Evolutionary conservation across 345 rosid genomes (phyloP), one percentile per base, ranked within the genome.

Genomic region (Salix viminalis): DNA sequence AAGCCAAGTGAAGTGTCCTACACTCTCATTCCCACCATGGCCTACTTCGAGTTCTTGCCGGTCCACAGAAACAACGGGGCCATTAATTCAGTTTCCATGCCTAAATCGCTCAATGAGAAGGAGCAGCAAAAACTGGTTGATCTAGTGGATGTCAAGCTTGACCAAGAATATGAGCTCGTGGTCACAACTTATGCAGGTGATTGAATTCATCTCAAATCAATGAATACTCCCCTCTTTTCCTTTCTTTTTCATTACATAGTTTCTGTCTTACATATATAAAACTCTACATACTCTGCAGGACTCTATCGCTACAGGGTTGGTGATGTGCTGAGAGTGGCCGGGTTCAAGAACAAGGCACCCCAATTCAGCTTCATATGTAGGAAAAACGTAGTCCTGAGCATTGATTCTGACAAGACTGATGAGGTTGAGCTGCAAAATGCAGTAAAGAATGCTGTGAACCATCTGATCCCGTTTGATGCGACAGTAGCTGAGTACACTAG

Each of bases 131-230:
- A 91, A 68, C 76, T 91, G 81, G 96, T 91, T 83, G 98, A 93
- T 82, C 99, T 95, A 28, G 96, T 81, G 74, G 98, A 95, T 84
- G 98, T 95, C 81, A 91, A 91, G 81, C 93, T 91, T 76, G 98
- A 97, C 42, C 93, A 90, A 54, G 99, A 93, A 77, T 95, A 95
- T 64, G 99, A 95, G 83, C 96, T 95, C 81, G 98, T 95, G 13
- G 96, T 95, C 90, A 95, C 99, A 80, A 95, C 99, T 76, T 91
- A 95, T 84, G 94, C 99, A 13, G 99, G 99, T 93, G 86, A 80
- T 9, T 50, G 21, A 54, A 7, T 36, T 32, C 19, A 15, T 42
- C 30, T 24, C 15, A 32, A 39, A 34, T 34, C 6, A 34, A 24
- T 39, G 0, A 28, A 30, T 19, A 18, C 5, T n/a, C 2, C 19